Percentiles rank a stretch among this genome's conserved stretches.
These are phyloP conservation scores for Tephrocybe rancida DNA, from an alignment of 768 basidiomycete species.

Conservation along the genomic window DNA sequence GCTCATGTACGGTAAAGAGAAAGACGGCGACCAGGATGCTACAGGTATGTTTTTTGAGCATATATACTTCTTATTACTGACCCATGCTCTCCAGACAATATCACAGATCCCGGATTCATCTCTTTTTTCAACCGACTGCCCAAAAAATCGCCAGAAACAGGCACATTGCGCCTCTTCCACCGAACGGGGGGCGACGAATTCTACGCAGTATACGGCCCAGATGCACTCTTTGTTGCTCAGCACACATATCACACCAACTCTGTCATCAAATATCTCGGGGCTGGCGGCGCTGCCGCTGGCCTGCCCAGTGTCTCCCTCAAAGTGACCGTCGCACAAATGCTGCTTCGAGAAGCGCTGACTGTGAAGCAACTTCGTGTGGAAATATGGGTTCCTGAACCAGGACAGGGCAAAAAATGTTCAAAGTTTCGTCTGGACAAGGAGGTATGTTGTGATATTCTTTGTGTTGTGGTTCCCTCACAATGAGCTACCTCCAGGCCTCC, in stretches of 20 bases:
- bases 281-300: slow-evolving; percentile 54
- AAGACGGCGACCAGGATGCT: slow-evolving; percentile 41
- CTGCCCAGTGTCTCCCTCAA: slow-evolving; percentile 82
- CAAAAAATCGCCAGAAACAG: slow-evolving; percentile 70
- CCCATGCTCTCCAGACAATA: slow-evolving; percentile 45
- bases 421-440: slow-evolving; percentile 84
- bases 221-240: slow-evolving; percentile 86
- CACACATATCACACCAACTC: slow-evolving; percentile 87
- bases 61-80: not conserved
- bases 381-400: slow-evolving; percentile 80
- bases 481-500: slow-evolving; percentile 37
- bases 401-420: slow-evolving; percentile 70
- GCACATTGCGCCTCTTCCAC: slow-evolving; percentile 87
- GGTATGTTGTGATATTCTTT: slow-evolving; percentile 39
- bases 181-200: slow-evolving; percentile 63
- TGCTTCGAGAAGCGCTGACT: slow-evolving; percentile 90
- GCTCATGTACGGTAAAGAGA: slow-evolving; percentile 69
- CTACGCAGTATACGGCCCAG: slow-evolving; percentile 87
- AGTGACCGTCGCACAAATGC: slow-evolving; percentile 72
- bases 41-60: slow-evolving; percentile 8
- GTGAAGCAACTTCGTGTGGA: slow-evolving; percentile 89
- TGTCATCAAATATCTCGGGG: slow-evolving; percentile 90
- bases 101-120: slow-evolving; percentile 80
- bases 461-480: not conserved
- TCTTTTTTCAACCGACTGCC: slow-evolving; percentile 66